Evolutionary conservation across 371 early-diverging fungal species (phyloP).

Genomic region (Mortierella sp.): DNA sequence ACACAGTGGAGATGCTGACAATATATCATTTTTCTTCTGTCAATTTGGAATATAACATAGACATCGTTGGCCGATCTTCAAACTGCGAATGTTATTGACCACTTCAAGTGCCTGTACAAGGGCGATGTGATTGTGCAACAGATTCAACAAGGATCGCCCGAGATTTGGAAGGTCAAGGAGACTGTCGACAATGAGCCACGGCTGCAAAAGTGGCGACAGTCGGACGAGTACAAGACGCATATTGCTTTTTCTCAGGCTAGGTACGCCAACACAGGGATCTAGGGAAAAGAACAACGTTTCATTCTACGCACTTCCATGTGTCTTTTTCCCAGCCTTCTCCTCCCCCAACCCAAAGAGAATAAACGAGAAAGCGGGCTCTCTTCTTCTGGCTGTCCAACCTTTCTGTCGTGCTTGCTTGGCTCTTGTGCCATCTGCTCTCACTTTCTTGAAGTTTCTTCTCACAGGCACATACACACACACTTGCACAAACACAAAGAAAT

Average conservation of each 20-base stretch:
- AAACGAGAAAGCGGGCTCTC: neutral
- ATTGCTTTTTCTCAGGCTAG: slow-evolving; percentile 5
- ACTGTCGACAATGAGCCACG: slow-evolving; percentile 38
- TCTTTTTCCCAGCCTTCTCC: neutral
- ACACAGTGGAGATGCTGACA: neutral
- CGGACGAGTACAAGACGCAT: slow-evolving; percentile 33
- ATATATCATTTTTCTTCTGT: too few relatives aligned
- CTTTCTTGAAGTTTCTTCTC: too few relatives aligned
- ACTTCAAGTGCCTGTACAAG: slow-evolving; percentile 14
- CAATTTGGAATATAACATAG: neutral
- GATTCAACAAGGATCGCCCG: slow-evolving; percentile 28
- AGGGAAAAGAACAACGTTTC: neutral
- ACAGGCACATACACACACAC: neutral
- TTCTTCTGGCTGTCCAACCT: neutral
- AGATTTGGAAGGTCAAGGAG: slow-evolving; percentile 48
- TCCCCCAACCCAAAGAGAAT: neutral
- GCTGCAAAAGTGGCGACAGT: slow-evolving; percentile 45
- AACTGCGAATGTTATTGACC: slow-evolving; percentile 44
- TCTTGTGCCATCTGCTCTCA: slow-evolving; percentile 4
- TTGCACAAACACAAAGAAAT: neutral
- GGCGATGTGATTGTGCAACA: slow-evolving; percentile 23
- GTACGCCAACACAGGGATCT: slow-evolving; percentile 35
- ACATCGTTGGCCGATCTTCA: slow-evolving; percentile 40
- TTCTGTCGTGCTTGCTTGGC: too few relatives aligned
- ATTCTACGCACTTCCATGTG: neutral